These are phyloP conservation scores for Lanmaoa rubissima DNA, from an alignment of 768 basidiomycete genomes.

Conservation along the genomic window DNA sequence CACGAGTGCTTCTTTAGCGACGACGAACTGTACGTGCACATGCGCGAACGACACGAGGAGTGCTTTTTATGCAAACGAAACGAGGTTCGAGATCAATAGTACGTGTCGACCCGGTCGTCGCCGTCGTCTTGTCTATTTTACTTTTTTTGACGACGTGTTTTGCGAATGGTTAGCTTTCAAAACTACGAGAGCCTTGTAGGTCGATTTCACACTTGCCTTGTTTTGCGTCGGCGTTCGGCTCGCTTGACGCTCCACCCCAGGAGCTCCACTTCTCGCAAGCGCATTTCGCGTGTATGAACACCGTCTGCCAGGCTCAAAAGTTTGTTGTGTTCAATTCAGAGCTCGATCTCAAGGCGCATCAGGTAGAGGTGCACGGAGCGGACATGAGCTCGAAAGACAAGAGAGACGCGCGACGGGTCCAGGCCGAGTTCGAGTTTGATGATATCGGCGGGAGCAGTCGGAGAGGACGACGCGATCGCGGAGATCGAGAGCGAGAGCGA, in stretches of 20 bases:
- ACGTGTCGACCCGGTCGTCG: constrained; percentile 33
- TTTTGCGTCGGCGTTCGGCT: not conserved
- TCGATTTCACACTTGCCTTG: constrained; percentile 6
- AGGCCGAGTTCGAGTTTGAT: constrained; percentile 65
- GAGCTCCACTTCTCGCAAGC: constrained; percentile 72
- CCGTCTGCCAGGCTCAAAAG: constrained; percentile 77
- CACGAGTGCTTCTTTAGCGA: constrained; percentile 91
- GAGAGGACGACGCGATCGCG: constrained; percentile 44
- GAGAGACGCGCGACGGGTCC: constrained; percentile 64
- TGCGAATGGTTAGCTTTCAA: constrained; percentile 52
- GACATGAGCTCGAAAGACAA: constrained; percentile 71
- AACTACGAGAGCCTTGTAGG: constrained; percentile 75
- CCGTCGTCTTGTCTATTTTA: not conserved
- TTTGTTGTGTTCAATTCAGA: constrained; percentile 91
- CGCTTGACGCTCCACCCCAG: constrained; percentile 33
- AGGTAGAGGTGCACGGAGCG: constrained; percentile 78
- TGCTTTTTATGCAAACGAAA: constrained; percentile 92
- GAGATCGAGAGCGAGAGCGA: constrained; percentile 51
- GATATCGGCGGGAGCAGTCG: constrained; percentile 49
- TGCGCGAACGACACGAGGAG: constrained; percentile 93
- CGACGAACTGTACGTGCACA: constrained; percentile 91
- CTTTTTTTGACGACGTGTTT: not conserved
- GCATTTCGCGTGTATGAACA: constrained; percentile 77
- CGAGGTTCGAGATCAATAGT: constrained; percentile 84
- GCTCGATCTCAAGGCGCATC: constrained; percentile 89